Percentiles rank a stretch among this genome's conserved stretches.
Evolutionary conservation across 2,329 filamentous ascomycete species (phyloP).

Genomic region (Exophiala phaeomuriformis): DNA sequence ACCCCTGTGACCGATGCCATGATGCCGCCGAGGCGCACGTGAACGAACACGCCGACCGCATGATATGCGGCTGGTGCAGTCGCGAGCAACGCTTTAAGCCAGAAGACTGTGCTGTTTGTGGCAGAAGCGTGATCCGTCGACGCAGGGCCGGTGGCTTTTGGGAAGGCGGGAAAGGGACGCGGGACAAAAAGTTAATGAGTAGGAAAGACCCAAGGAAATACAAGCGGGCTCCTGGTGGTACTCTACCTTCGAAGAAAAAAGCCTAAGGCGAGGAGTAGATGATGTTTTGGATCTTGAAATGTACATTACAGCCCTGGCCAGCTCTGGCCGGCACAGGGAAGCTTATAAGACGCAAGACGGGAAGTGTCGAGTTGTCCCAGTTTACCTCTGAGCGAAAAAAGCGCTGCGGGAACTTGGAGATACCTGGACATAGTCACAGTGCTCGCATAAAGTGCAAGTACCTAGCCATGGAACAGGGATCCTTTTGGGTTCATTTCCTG

Average conservation of each 20-base stretch:
- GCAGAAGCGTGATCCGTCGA: conserved; percentile 60
- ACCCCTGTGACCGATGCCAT: conserved; percentile 62
- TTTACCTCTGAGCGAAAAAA: too few species aligned
- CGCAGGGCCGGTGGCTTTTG: conserved; percentile 59
- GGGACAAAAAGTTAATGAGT: conserved; percentile 64
- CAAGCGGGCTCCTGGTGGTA: conserved; percentile 7
- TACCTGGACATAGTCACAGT: too few species aligned
- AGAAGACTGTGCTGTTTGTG: conserved; percentile 69
- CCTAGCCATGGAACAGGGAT: too few species aligned
- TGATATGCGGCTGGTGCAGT: conserved; percentile 73
- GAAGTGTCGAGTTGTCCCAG: too few species aligned
- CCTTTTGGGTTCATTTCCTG: too few species aligned
- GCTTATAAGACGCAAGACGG: too few species aligned
- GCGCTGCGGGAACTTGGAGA: too few species aligned
- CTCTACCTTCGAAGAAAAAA: neutral
- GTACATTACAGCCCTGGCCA: too few species aligned
- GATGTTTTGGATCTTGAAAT: too few species aligned
- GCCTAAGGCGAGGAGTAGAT: neutral
- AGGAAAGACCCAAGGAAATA: conserved; percentile 44
- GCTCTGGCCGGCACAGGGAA: too few species aligned
- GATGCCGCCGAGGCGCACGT: conserved; percentile 63
- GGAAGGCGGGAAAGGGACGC: conserved; percentile 80
- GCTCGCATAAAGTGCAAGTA: too few species aligned
- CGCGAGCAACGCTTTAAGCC: conserved; percentile 72
- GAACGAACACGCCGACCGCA: conserved; percentile 74